These are phyloP conservation scores for Dryadomyces sulphureus DNA, from an alignment of 2,329 filamentous ascomycete species.

Conservation along the genomic window DNA sequence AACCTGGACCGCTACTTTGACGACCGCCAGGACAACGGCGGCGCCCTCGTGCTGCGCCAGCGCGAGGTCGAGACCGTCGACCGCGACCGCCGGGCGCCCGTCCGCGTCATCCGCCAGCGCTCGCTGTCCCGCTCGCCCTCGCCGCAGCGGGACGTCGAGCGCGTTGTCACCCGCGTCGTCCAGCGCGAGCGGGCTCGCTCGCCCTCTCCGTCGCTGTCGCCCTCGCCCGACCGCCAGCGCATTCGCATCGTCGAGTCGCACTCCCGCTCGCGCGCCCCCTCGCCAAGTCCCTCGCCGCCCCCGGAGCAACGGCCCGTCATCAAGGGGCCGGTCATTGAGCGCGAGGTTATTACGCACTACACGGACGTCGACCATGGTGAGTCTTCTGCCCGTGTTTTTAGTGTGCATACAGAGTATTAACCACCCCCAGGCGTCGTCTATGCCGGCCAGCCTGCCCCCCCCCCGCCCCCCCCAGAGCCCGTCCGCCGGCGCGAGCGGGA, in stretches of 20 bases:
- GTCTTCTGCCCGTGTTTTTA: slow-evolving; percentile 13
- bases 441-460: slow-evolving; percentile 31
- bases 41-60: slow-evolving; percentile 37
- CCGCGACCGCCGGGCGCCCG: slow-evolving; percentile 21
- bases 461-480: slow-evolving; percentile 29
- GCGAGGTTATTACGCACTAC: slow-evolving; percentile 82
- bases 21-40: slow-evolving; percentile 27
- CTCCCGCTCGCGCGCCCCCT: slow-evolving; percentile 27
- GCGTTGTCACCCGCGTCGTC: slow-evolving; percentile 22
- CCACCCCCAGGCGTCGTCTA: slow-evolving; percentile 27
- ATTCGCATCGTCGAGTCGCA: slow-evolving; percentile 38
- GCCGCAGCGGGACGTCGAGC: slow-evolving; percentile 14
- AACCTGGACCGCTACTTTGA: slow-evolving; percentile 35
- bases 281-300: slow-evolving; percentile 31
- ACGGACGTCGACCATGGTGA: slow-evolving; percentile 75
- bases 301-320: slow-evolving; percentile 42
- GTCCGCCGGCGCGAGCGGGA: slow-evolving; percentile 28
- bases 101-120: slow-evolving; percentile 26
- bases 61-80: slow-evolving; percentile 41
- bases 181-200: slow-evolving; percentile 27
- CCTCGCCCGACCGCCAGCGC: slow-evolving; percentile 18
- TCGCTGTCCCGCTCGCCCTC: slow-evolving; percentile 25
- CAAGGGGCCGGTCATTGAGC: slow-evolving; percentile 64
- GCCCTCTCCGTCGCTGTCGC: slow-evolving; percentile 16
- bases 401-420: neutral